These are phyloP conservation scores for Leccinum variicolor DNA, from an alignment of 768 basidiomycete genomes.

Conservation along the genomic window DNA sequence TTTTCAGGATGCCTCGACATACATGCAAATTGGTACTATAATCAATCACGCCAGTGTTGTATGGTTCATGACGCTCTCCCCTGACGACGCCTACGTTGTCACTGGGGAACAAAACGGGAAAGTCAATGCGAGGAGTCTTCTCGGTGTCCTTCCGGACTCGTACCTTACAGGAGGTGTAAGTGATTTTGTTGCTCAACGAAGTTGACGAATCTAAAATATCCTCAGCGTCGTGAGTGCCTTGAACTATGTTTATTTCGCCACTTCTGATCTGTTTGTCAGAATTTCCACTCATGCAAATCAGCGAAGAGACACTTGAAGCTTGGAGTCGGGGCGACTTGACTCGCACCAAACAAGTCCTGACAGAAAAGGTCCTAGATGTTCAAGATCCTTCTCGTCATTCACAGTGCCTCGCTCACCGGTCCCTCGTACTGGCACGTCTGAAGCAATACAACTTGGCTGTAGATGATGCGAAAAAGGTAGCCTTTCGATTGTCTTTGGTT, in stretches of 20 bases:
- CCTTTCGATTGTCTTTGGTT: fast-evolving
- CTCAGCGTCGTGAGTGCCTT: not conserved
- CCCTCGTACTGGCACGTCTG: not conserved
- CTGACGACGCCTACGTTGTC: not conserved
- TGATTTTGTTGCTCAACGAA: fast-evolving
- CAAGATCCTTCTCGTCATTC: not conserved
- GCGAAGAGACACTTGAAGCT: not conserved
- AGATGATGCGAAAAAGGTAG: conserved; percentile 6
- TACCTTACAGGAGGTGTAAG: conserved; percentile 1
- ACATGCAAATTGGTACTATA: not conserved
- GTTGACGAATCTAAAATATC: not conserved
- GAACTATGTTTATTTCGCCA: fast-evolving
- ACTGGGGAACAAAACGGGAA: not conserved
- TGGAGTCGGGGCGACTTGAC: not conserved
- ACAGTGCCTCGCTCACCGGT: not conserved
- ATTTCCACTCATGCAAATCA: not conserved
- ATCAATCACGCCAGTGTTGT: not conserved
- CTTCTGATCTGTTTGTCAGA: not conserved
- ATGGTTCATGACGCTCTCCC: not conserved
- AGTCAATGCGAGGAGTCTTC: not conserved
- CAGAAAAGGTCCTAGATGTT: not conserved
- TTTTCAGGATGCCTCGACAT: not conserved
- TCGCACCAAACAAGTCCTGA: not conserved
- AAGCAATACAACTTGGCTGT: not conserved
- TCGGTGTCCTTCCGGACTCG: not conserved